Evolutionary conservation across 169 alveolate genomes (phyloP), one percentile per base, ranked within the genome.

Genomic region (Plasmodium chabaudi): DNA sequence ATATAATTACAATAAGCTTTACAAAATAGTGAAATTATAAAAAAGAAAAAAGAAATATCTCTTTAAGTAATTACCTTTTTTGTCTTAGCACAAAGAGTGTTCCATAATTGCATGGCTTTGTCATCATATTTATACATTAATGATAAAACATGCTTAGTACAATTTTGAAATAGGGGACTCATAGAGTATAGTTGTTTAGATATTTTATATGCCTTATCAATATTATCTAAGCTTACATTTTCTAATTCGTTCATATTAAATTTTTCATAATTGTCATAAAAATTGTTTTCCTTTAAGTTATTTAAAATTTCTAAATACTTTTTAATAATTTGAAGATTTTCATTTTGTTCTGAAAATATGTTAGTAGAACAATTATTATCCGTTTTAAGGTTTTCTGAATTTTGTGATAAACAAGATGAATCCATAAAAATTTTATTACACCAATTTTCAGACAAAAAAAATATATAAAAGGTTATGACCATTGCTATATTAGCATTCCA

Each of bases 401-500:
- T 15, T 15, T 15, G n/a, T 13, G 5, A 12, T 15, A 12, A 51
- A 12, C 6, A 19, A 13, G 65, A 9, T 17, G 25, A 17, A 51
- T n/a, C 9, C 3, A 1, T 3, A 13, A n/a, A 2, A 51, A 9
- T 3, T 12, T 3, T 0, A 61, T 21, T 61, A 61, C 21, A 9
- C 12, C 49, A 39, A 19, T 72, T 46, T 9, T 49, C 5, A 13
- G 84, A 42, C 59, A 86, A 70, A 34, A 34, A 34, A 15, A 86
- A 19, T 69, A 86, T 25, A 10, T 59, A 25, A 70, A 86, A 86
- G 5, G 87, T 64, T 9, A 86, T 69, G 1, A 86, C 59, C 13
- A 70, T 12, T 13, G 84, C 91, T 23, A 86, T 17, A 25, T 86
- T 86, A 10, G 71, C 5, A 60, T 94, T 94, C 87, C 92, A 94